Conservation (phyloP, 768 basidiomycete species). For the Sistotremastrum suecicum region DNA sequence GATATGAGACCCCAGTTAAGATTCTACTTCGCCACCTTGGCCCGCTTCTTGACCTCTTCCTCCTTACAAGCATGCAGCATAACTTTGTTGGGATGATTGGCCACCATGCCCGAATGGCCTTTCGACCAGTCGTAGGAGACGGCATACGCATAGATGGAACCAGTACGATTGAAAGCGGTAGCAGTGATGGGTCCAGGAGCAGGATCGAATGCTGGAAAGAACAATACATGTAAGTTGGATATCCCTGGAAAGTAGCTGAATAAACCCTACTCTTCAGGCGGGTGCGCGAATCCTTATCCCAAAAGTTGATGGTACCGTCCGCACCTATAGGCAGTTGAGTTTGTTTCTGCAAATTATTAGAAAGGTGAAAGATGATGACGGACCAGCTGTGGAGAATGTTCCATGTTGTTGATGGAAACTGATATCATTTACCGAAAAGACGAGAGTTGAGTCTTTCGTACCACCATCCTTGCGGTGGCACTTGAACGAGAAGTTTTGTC, state of each 20-base stretch:
- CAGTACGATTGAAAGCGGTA: slow-evolving; percentile 76
- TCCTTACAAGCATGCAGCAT: slow-evolving; percentile 80
- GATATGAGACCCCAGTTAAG: no score
- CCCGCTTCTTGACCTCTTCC: slow-evolving; percentile 66
- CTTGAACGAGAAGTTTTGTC: slow-evolving; percentile 82
- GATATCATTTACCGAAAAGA: slow-evolving; percentile 78
- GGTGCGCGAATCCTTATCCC: slow-evolving; percentile 89
- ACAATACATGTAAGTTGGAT: slow-evolving; percentile 3
- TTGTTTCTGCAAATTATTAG: slow-evolving; percentile 9
- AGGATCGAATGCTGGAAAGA: slow-evolving; percentile 49
- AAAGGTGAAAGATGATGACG: slow-evolving; percentile 14
- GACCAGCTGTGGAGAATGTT: slow-evolving; percentile 73
- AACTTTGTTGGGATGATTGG: slow-evolving; percentile 58
- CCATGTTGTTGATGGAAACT: slow-evolving; percentile 75
- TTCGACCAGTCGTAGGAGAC: slow-evolving; percentile 93
- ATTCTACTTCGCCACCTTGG: slow-evolving; percentile 3
- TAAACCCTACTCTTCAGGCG: slow-evolving; percentile 66
- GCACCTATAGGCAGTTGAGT: slow-evolving; percentile 32
- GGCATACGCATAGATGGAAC: slow-evolving; percentile 83
- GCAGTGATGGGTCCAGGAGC: slow-evolving; percentile 65
- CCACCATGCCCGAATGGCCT: slow-evolving; percentile 75
- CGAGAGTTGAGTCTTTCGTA: slow-evolving; percentile 52
- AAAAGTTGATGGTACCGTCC: slow-evolving; percentile 83
- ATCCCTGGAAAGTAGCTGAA: slow-evolving; percentile 1
- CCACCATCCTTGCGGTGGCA: slow-evolving; percentile 51